Percentiles rank a stretch among this genome's conserved stretches.
These are phyloP conservation scores for Breynia disticha DNA, from an alignment of 441 rosid species.

Conservation along the genomic window DNA sequence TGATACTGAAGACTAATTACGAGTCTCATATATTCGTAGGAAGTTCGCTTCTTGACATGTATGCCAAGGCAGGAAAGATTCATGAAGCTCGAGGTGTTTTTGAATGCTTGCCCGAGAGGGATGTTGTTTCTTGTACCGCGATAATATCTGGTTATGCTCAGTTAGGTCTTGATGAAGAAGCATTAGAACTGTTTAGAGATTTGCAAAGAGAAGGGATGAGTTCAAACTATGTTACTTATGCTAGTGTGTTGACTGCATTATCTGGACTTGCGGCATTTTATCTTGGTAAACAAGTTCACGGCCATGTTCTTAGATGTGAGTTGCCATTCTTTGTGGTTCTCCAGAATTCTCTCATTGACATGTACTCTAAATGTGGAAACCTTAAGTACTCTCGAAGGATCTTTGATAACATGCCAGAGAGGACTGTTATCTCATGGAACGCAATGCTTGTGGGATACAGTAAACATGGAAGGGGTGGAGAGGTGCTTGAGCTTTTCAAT, in stretches of 20 bases:
- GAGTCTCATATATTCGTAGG: constrained; percentile 41
- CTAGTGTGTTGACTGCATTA: constrained; percentile 52
- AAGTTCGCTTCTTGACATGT: constrained; percentile 57
- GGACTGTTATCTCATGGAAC: constrained; percentile 64
- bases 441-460: constrained; percentile 53
- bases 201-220: constrained; percentile 48
- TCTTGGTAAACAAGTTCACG: constrained; percentile 49
- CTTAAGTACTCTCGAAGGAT: constrained; percentile 41
- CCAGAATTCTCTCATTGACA: constrained; percentile 55
- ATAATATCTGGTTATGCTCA: constrained; percentile 52
- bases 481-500: constrained; percentile 49
- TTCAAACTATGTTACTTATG: constrained; percentile 57
- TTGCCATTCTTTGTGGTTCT: constrained; percentile 34
- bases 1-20: constrained; percentile 31
- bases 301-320: constrained; percentile 31
- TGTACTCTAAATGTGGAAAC: constrained; percentile 63
- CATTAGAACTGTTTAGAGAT: constrained; percentile 40
- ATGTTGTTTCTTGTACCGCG: constrained; percentile 56
- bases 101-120: constrained; percentile 37
- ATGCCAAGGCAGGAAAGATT: constrained; percentile 44
- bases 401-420: constrained; percentile 37
- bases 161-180: constrained; percentile 39
- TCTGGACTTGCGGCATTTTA: constrained; percentile 52
- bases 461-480: constrained; percentile 50
- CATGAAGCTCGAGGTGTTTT: constrained; percentile 37